Conservation (phyloP, 108 stramenopile species). For the Pseudonitzschia pungens region DNA sequence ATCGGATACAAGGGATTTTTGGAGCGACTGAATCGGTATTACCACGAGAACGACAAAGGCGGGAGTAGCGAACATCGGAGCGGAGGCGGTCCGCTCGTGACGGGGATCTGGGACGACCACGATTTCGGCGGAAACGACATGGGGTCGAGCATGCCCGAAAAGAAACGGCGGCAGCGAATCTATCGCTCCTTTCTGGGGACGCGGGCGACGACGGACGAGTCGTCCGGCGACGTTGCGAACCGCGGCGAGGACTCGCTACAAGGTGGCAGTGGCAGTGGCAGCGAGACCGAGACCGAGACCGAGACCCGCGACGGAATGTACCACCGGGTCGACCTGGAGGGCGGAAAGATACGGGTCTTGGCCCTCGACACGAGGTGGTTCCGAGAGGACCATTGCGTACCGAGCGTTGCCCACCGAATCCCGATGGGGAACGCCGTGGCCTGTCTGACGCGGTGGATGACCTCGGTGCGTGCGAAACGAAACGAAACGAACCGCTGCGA, state of each 20-base stretch:
- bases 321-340: slow-evolving; percentile 48
- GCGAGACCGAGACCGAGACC: background rate
- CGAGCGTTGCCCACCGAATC: slow-evolving; percentile 51
- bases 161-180: slow-evolving; percentile 43
- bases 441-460: slow-evolving; percentile 72
- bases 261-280: background rate
- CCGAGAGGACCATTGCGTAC: slow-evolving; percentile 76
- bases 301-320: slow-evolving; percentile 54
- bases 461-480: slow-evolving; percentile 25
- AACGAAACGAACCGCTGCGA: no score
- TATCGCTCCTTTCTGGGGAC: slow-evolving; percentile 79
- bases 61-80: no score
- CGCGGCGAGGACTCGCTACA: background rate
- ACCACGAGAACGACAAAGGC: background rate
- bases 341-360: slow-evolving; percentile 57
- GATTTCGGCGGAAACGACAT: slow-evolving; percentile 92
- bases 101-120: slow-evolving; percentile 89
- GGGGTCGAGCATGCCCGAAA: slow-evolving; percentile 58
- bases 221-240: no score
- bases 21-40: background rate
- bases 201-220: background rate
- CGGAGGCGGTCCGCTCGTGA: background rate
- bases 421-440: slow-evolving; percentile 59
- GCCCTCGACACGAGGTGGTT: slow-evolving; percentile 83
- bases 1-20: slow-evolving; percentile 61